Base-by-base conservation (phyloP, 768 basidiomycete genomes). In the Myochromella boudieri region DNA sequence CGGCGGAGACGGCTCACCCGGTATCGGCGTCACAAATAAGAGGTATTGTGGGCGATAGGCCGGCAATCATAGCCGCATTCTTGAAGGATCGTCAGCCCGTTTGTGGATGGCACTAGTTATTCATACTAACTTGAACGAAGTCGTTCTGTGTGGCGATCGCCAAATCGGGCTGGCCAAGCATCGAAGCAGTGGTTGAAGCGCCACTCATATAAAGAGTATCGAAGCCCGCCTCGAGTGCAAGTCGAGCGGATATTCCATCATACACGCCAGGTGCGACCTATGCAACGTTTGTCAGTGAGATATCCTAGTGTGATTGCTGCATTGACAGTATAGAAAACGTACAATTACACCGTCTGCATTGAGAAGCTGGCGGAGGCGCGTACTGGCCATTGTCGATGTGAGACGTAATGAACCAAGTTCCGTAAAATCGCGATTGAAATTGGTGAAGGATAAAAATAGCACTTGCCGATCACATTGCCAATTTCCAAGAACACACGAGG, bases 11-110 rank as follows among this genome's bases (percentile, higher is more conserved):
- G 15, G 20, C 61, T 39, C 53, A 74, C 71, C 78, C 77, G 21
- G 78, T 81, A 51, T 81, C 78, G 7, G 79, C 79, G 40, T 81
- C 78, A 17, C 77, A 77, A 51, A 81, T 79, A 18, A 81, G 62
- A 17, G 77, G 77, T 10, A 68, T 60, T 3, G 68, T 64, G 3
- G 76, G 75, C 41, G 74, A 65, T 26, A 80, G 51, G 42, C 73
- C 69, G 52, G 72, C 72, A 48, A 78, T 71, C 75, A 78, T 78
- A 57, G 29, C 74, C 63, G 55, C 70, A 65, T 71, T 75, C 56
- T 61, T 24, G 32, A 43, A 27, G 29, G 11, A 43, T 56, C 4
- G 50, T 46, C 15, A 20, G 40, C 20, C 18, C 37, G 12, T 22
- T 17, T 29, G 12, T 17, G 38, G 32, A 20, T 8, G n/a, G 17